Conservation (phyloP, 2,329 filamentous ascomycete genomes). For the Penicillium sp. region DNA sequence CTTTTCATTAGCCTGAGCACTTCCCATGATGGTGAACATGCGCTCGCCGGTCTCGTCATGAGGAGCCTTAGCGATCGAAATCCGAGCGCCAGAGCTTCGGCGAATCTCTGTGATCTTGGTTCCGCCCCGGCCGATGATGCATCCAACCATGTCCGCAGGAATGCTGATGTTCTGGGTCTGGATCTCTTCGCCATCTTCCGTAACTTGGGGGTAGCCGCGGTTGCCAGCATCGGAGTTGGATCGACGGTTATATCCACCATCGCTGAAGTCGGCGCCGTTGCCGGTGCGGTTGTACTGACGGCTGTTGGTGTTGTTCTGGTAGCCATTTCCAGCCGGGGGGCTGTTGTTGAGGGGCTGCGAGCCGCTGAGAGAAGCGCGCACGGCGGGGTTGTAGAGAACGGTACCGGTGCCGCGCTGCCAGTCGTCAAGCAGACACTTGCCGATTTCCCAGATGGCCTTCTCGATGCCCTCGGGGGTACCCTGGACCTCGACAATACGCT, state of each 20-base stretch:
- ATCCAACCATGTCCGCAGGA: slow-evolving; percentile 98
- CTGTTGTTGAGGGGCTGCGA: slow-evolving; percentile 54
- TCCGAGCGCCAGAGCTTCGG: slow-evolving; percentile 91
- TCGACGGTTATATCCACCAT: slow-evolving; percentile 72
- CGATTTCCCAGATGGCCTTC: slow-evolving; percentile 96
- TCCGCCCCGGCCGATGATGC: slow-evolving; percentile 92
- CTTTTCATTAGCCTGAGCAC: slow-evolving; percentile 88
- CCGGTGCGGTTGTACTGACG: slow-evolving; percentile 87
- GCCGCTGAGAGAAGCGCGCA: slow-evolving; percentile 71
- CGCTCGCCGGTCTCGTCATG: slow-evolving; percentile 97
- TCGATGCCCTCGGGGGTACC: slow-evolving; percentile 93
- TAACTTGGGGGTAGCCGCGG: slow-evolving; percentile 81
- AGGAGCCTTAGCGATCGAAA: slow-evolving; percentile 94
- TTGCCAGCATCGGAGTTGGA: slow-evolving; percentile 77
- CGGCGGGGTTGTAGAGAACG: slow-evolving; percentile 93
- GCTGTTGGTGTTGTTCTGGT: slow-evolving; percentile 51
- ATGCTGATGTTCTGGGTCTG: slow-evolving; percentile 99
- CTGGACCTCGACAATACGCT: slow-evolving; percentile 95
- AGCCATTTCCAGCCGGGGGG: slow-evolving; percentile 47
- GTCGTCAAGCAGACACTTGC: slow-evolving; percentile 96
- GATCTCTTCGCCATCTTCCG: slow-evolving; percentile 95
- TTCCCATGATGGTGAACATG: slow-evolving; percentile 99
- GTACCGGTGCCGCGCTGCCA: slow-evolving; percentile 97
- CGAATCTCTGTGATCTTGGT: slow-evolving; percentile 99
- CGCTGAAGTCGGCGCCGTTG: slow-evolving; percentile 96